Percentiles rank a stretch among this genome's conserved stretches.
These are phyloP conservation scores for Rhododendron ovatum DNA, from an alignment of 148 eudicot genomes.

Conservation along the genomic window DNA sequence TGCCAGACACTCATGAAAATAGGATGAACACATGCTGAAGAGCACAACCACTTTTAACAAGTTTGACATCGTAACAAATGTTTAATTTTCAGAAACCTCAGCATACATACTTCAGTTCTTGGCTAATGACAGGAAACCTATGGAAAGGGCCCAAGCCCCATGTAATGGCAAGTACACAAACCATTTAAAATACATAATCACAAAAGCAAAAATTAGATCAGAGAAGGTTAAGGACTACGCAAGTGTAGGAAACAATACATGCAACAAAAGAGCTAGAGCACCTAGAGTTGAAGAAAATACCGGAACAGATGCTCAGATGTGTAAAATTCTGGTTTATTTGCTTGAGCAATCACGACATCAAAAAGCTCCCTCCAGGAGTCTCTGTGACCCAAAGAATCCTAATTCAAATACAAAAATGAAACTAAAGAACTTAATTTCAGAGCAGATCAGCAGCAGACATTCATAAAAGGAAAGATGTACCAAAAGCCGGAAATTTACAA, in stretches of 20 bases:
- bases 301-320: constrained; percentile 95
- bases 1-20: background rate
- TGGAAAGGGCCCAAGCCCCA: background rate
- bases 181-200: background rate
- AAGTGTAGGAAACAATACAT: background rate
- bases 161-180: background rate
- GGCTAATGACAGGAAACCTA: background rate
- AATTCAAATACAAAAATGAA: constrained; percentile 18
- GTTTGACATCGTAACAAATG: background rate
- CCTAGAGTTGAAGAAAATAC: constrained; percentile 32
- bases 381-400: constrained; percentile 73
- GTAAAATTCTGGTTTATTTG: constrained; percentile 96
- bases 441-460: background rate
- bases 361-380: constrained; percentile 98
- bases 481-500: background rate
- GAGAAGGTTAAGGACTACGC: background rate
- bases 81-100: background rate
- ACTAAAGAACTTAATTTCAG: background rate
- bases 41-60: background rate
- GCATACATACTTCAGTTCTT: background rate
- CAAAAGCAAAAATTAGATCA: background rate
- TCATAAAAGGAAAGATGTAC: background rate
- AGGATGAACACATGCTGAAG: background rate
- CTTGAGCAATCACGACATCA: constrained; percentile 98
- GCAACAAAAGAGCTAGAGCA: background rate